Percentiles rank a stretch among this genome's conserved stretches.
Conservation (phyloP, 441 rosid genomes). For the Erodium texanum region DNA sequence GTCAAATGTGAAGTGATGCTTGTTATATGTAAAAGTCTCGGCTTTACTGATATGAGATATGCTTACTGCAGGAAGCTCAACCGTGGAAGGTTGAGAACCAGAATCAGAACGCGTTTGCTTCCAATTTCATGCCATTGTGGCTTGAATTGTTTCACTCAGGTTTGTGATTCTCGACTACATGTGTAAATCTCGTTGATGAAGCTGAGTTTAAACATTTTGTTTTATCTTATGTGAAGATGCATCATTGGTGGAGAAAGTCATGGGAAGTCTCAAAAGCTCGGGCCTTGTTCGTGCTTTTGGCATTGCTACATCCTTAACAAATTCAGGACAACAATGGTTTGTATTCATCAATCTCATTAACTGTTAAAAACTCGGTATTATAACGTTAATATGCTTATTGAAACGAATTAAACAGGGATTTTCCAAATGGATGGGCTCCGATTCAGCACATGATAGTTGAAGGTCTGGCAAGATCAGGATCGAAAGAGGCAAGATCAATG, state of each 20-base stretch:
- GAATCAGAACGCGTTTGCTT: constrained; percentile 58
- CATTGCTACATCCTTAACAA: constrained; percentile 57
- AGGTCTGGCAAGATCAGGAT: constrained; percentile 55
- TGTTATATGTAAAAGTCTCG: not conserved
- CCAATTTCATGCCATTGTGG: constrained; percentile 82
- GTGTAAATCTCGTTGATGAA: constrained; percentile 9
- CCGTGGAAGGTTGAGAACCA: constrained; percentile 49
- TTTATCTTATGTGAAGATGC: constrained; percentile 38
- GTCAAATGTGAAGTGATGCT: not conserved
- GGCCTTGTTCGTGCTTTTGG: constrained; percentile 62
- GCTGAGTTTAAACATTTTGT: no score
- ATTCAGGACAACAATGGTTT: constrained; percentile 76
- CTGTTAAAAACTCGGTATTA: no score
- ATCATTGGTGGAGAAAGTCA: constrained; percentile 40
- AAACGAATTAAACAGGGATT: constrained; percentile 50
- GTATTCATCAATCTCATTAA: no score
- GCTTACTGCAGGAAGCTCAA: constrained; percentile 37
- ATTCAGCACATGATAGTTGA: constrained; percentile 81
- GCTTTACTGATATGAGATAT: constrained; percentile 1
- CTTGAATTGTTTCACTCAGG: constrained; percentile 58
- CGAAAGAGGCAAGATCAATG: constrained; percentile 42
- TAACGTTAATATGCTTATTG: not conserved
- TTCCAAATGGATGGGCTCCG: constrained; percentile 93
- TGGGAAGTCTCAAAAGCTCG: constrained; percentile 42
- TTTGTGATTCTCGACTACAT: constrained; percentile 17